Conservation (phyloP, 2,329 filamentous ascomycete species). For the Torrubiella hemipterigena region DNA sequence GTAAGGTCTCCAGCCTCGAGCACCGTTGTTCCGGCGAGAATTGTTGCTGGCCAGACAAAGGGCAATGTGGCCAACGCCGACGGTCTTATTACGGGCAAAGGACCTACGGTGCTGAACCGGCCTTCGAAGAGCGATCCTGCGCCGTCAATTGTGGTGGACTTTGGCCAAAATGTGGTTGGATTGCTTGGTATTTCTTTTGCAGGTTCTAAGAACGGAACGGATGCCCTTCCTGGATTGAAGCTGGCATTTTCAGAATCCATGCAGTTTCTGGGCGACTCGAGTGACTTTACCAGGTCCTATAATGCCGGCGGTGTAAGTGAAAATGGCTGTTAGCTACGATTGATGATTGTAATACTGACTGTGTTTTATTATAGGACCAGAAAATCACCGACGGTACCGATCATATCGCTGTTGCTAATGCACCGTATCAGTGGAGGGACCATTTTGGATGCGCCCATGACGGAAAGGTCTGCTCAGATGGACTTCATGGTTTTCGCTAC, state of each 20-base stretch:
- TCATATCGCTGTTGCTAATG: conserved; percentile 31
- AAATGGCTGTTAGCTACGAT: not conserved
- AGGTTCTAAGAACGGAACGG: conserved; percentile 14
- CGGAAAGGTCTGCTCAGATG: conserved; percentile 35
- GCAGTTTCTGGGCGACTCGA: conserved; percentile 28
- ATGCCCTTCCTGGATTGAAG: conserved; percentile 25
- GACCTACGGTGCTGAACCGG: conserved; percentile 1
- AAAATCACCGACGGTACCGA: conserved; percentile 33
- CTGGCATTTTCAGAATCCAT: conserved; percentile 37
- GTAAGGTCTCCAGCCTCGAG: conserved; percentile 1
- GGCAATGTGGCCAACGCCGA: conserved; percentile 3
- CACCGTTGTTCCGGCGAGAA: not conserved
- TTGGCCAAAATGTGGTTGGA: conserved; percentile 34
- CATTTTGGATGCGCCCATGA: conserved; percentile 29
- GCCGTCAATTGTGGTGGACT: conserved; percentile 19
- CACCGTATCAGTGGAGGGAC: conserved; percentile 31
- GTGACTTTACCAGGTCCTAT: conserved; percentile 36
- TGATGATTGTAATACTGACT: not conserved
- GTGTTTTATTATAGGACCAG: conserved; percentile 7
- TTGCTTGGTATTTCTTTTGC: conserved; percentile 29
- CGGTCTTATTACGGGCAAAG: conserved; percentile 1
- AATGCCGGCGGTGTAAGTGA: conserved; percentile 20
- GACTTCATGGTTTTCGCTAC: conserved; percentile 41
- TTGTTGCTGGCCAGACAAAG: not conserved
- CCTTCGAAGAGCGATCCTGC: not conserved